These are phyloP conservation scores for Nakataea oryzae DNA, from an alignment of 2,329 filamentous ascomycete species.

Conservation along the genomic window DNA sequence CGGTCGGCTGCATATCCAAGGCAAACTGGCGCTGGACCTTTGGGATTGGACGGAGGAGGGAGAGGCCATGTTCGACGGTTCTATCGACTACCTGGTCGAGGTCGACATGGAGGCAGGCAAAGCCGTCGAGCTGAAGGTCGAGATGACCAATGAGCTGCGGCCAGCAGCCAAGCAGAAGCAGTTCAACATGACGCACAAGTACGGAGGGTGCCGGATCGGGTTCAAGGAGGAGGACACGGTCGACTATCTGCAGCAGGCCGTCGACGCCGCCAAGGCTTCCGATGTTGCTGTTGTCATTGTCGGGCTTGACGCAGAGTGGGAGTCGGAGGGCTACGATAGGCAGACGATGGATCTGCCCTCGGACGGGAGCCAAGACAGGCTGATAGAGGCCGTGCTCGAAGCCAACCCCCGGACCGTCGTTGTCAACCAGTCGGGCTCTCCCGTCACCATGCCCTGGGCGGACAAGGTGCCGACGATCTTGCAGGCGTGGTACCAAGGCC, in stretches of 20 bases:
- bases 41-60: slow-evolving; percentile 62
- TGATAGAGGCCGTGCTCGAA: slow-evolving; percentile 50
- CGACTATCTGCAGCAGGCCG: slow-evolving; percentile 54
- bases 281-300: slow-evolving; percentile 61
- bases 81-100: slow-evolving; percentile 51
- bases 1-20: slow-evolving; percentile 50
- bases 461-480: slow-evolving; percentile 54
- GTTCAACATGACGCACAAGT: slow-evolving; percentile 50
- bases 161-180: slow-evolving; percentile 48
- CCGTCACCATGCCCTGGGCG: slow-evolving; percentile 61
- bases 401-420: slow-evolving; percentile 58
- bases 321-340: slow-evolving; percentile 64
- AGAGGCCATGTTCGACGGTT: slow-evolving; percentile 62
- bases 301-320: slow-evolving; percentile 64
- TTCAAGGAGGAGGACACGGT: slow-evolving; percentile 56
- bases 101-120: slow-evolving; percentile 48
- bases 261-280: slow-evolving; percentile 47
- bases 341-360: slow-evolving; percentile 48
- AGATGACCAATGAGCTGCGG: slow-evolving; percentile 57
- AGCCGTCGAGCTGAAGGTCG: slow-evolving; percentile 49
- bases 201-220: slow-evolving; percentile 61
- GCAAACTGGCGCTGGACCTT: slow-evolving; percentile 48
- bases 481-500: slow-evolving; percentile 62
- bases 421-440: slow-evolving; percentile 59
- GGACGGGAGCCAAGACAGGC: slow-evolving; percentile 47